Evolutionary conservation across 1,139 yeast genomes (phyloP).

Genomic region (Casaregolazyma lundiana): DNA sequence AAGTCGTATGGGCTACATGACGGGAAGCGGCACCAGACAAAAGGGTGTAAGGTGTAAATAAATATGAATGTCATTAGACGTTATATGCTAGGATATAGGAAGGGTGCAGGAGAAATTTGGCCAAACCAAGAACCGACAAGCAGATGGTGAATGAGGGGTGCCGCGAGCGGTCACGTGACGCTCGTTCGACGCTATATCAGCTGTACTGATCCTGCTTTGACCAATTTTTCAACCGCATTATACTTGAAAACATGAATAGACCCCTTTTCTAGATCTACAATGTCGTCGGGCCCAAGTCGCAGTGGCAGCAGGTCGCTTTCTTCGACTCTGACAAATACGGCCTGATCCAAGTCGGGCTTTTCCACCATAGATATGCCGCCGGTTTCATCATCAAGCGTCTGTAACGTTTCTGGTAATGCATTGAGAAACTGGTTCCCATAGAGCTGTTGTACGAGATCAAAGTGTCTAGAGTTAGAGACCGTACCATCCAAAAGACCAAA

Average conservation of each 20-base stretch:
- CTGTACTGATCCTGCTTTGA: conserved; percentile 22
- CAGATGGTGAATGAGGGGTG: not conserved
- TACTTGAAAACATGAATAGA: conserved; percentile 78
- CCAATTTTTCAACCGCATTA: conserved; percentile 39
- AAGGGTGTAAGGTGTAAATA: too few relatives aligned
- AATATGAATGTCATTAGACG: too few relatives aligned
- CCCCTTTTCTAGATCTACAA: conserved; percentile 56
- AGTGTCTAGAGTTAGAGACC: conserved; percentile 39
- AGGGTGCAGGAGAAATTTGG: too few relatives aligned
- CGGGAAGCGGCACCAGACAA: too few relatives aligned
- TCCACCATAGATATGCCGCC: conserved; percentile 79
- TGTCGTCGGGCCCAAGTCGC: conserved; percentile 44
- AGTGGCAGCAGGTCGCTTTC: conserved; percentile 36
- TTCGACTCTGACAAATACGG: conserved; percentile 67
- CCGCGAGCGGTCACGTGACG: not conserved
- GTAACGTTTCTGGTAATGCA: conserved; percentile 62
- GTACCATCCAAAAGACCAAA: not conserved
- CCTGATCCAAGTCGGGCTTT: conserved; percentile 66
- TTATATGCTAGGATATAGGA: too few relatives aligned
- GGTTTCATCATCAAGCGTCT: conserved; percentile 68
- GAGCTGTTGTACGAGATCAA: conserved; percentile 56
- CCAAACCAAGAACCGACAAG: not conserved
- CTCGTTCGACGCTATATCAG: conserved; percentile 20
- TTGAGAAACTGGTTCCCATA: conserved; percentile 65
- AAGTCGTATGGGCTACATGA: too few relatives aligned